Conservation (phyloP, 345 rosid genomes). For the Citrus reticulata region DNA sequence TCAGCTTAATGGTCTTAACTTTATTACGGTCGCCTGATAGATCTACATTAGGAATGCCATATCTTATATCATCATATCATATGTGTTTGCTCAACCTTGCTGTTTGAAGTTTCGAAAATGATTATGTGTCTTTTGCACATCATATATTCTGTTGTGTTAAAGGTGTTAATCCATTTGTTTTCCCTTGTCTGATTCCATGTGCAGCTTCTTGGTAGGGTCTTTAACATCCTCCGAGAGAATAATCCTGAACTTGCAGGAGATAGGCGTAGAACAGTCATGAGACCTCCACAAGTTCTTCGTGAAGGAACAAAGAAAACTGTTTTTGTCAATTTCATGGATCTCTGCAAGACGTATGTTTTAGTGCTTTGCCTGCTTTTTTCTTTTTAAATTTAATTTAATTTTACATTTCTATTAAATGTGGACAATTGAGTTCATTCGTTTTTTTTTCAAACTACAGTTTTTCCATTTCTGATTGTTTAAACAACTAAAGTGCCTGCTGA, state of each 20-base stretch:
- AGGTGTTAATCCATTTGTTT: neutral
- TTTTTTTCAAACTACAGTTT: neutral
- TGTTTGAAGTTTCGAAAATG: neutral
- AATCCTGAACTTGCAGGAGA: constrained; percentile 48
- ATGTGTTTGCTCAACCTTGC: neutral
- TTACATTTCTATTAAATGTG: neutral
- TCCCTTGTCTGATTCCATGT: neutral
- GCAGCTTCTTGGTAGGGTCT: constrained; percentile 41
- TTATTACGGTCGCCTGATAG: neutral
- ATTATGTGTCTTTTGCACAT: neutral
- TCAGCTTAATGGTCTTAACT: neutral
- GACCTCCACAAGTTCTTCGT: constrained; percentile 42
- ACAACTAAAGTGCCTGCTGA: neutral
- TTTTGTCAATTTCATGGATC: constrained; percentile 47
- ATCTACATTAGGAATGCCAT: neutral
- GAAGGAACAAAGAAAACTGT: constrained; percentile 47
- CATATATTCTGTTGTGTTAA: neutral
- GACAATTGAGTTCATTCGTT: too few species aligned
- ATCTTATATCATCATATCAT: neutral
- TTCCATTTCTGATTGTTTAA: neutral
- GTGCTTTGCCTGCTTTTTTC: neutral
- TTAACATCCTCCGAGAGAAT: constrained; percentile 39
- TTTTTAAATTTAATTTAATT: neutral
- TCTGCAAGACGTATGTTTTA: constrained; percentile 32
- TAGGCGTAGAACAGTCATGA: constrained; percentile 45